phyloP scores from a whole-genome alignment of 192 early-diverging fungal genomes.

The Coemansia reversa region DNA sequence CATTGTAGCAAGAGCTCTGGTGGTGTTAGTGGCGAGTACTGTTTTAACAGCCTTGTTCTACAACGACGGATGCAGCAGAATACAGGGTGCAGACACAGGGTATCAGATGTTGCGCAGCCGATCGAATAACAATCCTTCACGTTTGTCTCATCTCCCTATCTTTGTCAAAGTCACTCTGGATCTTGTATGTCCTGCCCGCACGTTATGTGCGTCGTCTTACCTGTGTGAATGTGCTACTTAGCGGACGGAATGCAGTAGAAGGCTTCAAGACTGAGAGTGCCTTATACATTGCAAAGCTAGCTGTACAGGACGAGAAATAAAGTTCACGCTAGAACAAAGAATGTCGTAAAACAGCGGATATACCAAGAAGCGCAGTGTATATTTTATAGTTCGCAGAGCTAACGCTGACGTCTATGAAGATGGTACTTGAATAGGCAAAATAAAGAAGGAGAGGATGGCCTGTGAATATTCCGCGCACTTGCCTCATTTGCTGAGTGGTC shows the following conservation, averaged over 20 bases:
- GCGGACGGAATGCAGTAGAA: slow-evolving; percentile 33
- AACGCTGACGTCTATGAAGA: neutral
- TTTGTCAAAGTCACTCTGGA: slow-evolving; percentile 2
- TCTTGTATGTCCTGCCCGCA: neutral
- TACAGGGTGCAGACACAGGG: neutral
- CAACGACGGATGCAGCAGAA: neutral
- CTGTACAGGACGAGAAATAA: neutral
- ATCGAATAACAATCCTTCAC: neutral
- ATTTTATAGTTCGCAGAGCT: neutral
- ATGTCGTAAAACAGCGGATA: neutral
- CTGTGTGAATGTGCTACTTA: slow-evolving; percentile 33
- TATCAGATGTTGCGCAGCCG: neutral
- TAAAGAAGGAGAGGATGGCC: slow-evolving; percentile 1
- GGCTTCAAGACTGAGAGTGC: slow-evolving; percentile 45
- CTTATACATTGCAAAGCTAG: slow-evolving; percentile 38
- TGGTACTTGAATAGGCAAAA: neutral
- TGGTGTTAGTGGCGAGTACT: slow-evolving; percentile 9
- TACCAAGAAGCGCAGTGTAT: neutral
- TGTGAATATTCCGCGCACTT: neutral
- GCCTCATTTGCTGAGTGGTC: neutral
- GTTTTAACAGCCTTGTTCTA: slow-evolving; percentile 21
- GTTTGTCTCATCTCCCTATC: neutral
- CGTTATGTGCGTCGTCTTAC: slow-evolving; percentile 10
- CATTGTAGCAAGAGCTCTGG: slow-evolving; percentile 17
- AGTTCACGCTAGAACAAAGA: neutral